Base-by-base conservation (phyloP, 495 filamentous ascomycete genomes). In the Penicilliopsis zonata region DNA sequence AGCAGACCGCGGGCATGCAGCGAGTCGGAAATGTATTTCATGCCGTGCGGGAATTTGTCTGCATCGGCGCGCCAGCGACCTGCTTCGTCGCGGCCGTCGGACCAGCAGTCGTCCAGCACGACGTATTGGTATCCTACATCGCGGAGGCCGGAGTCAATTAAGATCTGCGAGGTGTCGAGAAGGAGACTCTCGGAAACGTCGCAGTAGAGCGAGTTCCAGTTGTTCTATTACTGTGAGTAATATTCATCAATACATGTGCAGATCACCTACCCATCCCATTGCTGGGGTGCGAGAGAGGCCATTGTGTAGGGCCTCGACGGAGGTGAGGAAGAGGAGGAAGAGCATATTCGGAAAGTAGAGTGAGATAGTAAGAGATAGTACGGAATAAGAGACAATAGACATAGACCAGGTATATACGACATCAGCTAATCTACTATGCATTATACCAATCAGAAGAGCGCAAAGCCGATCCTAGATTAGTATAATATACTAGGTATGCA, bases 81-180 rank as follows among this genome's bases (percentile, higher is more conserved):
- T 18, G 47, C 61, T 2, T 30, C 22, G 14, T 34, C 33, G 15
- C 57, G 45, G 16, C 59, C 59, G 24, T 31, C 30, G 7, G 57
- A 61, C 3, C 27, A 33, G 2, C 35, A 69, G 46, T 72, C 69
- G 36, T 72, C 67, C 34, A 72, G 39, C 5, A 65, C 56, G 22
- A 72, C 49, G 41, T 70, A 68, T n/a, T 67, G 47, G 40, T 72
- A 72, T n/a, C 67, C 67, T 4, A 61, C 36, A 39, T 69, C 66
- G 27, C 51, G 43, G 4, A 70, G 44, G 8, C 67, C 65, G 20
- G 45, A 51, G 20, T 66, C 45, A 6, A 67, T 58, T 32, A 72
- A 63, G 10, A 49, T 39, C 15, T 57, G 16, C 1, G 63, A 62
- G 4, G 63, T 65, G 17, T 41, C 38, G 9, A 66, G 40, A 13